Evolutionary conservation across 1,284 basidiomycete genomes (phyloP), one percentile per base, ranked within the genome.

Genomic region (Fomitopsis pinicola): DNA sequence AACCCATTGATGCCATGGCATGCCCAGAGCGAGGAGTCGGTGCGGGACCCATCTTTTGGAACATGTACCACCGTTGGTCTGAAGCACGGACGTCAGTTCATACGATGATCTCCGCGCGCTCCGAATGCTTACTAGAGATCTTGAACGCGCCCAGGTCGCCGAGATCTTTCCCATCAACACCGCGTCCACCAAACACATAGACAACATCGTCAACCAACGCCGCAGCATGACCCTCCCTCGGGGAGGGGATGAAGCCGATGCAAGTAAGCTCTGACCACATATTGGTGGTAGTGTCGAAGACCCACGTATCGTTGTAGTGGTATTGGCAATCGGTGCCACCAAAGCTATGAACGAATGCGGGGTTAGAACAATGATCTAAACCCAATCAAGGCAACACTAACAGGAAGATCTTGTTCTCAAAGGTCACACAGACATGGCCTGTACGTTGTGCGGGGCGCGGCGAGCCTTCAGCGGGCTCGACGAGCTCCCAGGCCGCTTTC

Each of bases 301-400:
- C 84, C 97, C 97, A 99, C 5, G 97, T 99, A 73, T 99, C 97
- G 75, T 99, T 99, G 79, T 99, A 99, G 75, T 99, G 97, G 76
- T 94, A 99, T 73, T 93, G 90, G 30, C 96, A 97, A 70, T 99
- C 97, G 5, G 97, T 99, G 58, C 97, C 97, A 54, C 97, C 97
- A 69, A 99, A 99, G 60, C 95, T 95, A 70, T 59, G 42, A 45
- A 5, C 42, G 69, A 48, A 28, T 22, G 42, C 58, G 52, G 19
- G 62, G 53, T 63, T n/a, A 60, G 53, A 63, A 36, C 35, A 22
- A 22, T 55, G 45, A 44, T 35, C 58, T 28, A 28, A 10, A 35
- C 45, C 35, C 38, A 59, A 48, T 35, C 40, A 54, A 36, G 8
- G 14, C 60, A 59, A 53, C 44, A 79, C 87, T 61, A 76, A 95